Base-by-base conservation (phyloP, 805 yeast species). In the Candida stauntonica region DNA sequence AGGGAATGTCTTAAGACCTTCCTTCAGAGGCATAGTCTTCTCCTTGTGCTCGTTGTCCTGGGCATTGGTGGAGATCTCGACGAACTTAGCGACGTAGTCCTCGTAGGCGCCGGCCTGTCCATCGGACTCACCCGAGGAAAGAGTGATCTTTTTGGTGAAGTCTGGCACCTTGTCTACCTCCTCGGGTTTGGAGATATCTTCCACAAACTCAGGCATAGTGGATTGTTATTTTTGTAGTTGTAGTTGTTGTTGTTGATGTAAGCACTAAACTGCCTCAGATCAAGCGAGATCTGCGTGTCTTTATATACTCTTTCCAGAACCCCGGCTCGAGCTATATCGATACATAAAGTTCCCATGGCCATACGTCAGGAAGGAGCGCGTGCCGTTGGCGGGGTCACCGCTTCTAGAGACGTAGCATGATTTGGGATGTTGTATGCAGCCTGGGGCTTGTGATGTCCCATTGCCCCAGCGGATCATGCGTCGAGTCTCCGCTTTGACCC, bases 1-100 rank as follows among this genome's bases (percentile, higher is more conserved):
- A 4, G 51, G 47, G 40, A 45, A 49, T n/a, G 46, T 45, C 26
- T 38, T 43, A 7, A 49, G 11, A 18, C 47, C 51, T 33, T 49
- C 51, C 30, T 28, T 39, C 42, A 48, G 29, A 14, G 47, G 17
- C 50, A 48, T 46, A 5, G 6, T 12, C 27, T 48, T 46, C 38
- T 46, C 50, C 20, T 39, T 14, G 17, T 34, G 33, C 21, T 50
- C 52, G 31, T 43, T 47, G 8, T 26, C 29, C 38, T 39, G 44
- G 14, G 54, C 54, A 30, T 41, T 39, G 12, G 40, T 37, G 14
- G 45, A 41, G 15, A 50, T 46, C 31, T 48, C 51, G 13, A 50
- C 38, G 29, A 50, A 50, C 37, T 48, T 46, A 16, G 49, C 46
- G 12, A 50, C 27, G 33, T 38, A 48, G 18, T 48, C 52, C 6